A percentile compares a stretch with the other conserved stretches of the same genome.
phyloP scores from a whole-genome alignment of 129 eudicot genomes.

The Pulicaria dysenterica region DNA sequence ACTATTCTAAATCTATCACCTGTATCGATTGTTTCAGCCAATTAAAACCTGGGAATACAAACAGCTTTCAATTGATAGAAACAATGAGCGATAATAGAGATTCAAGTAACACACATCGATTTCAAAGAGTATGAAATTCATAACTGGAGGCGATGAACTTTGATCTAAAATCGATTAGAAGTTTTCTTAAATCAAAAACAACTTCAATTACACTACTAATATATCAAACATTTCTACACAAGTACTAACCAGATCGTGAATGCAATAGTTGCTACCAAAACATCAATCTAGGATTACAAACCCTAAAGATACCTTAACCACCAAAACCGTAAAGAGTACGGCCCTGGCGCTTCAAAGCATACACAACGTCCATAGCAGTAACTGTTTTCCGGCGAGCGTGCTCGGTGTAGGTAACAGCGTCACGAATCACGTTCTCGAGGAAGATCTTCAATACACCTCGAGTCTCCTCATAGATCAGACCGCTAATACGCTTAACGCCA shows the following conservation, averaged over 20 bases:
- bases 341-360: slow-evolving; percentile 40
- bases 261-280: background rate
- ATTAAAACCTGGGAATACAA: too few species aligned
- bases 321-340: slow-evolving; percentile 39
- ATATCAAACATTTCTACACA: slow-evolving; percentile 1
- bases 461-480: slow-evolving; percentile 36
- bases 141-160: background rate
- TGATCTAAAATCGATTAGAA: background rate
- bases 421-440: slow-evolving; percentile 36
- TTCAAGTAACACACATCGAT: background rate
- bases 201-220: slow-evolving; percentile 1
- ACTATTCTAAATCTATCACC: too few species aligned
- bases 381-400: slow-evolving; percentile 45
- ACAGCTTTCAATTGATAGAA: too few species aligned
- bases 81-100: too few species aligned
- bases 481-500: slow-evolving; percentile 44
- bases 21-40: too few species aligned
- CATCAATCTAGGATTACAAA: background rate
- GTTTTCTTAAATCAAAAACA: background rate
- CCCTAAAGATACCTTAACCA: background rate
- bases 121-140: background rate
- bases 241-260: background rate
- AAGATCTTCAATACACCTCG: slow-evolving; percentile 42
- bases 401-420: slow-evolving; percentile 42
- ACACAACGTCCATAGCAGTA: slow-evolving; percentile 44